A percentile compares a stretch with the other conserved stretches of the same genome.
These are phyloP conservation scores for Massariosphaeria phaeospora DNA, from an alignment of 495 filamentous ascomycete species.

Conservation along the genomic window DNA sequence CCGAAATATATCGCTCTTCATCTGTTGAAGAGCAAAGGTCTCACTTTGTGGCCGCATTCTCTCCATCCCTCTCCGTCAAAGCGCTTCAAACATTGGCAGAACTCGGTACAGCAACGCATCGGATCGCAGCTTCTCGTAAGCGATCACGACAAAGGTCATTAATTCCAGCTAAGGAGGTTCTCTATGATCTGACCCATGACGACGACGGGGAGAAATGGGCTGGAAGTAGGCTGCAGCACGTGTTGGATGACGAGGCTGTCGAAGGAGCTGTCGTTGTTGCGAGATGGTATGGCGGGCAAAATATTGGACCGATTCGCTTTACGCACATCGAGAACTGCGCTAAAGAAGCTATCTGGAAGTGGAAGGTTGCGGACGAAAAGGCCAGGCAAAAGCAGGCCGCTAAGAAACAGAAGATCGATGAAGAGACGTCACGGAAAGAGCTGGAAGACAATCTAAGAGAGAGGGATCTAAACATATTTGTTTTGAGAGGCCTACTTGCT, in stretches of 20 bases:
- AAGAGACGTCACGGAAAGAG: slow-evolving; percentile 29
- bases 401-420: slow-evolving; percentile 37
- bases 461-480: slow-evolving; percentile 41
- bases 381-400: slow-evolving; percentile 11
- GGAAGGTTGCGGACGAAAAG: slow-evolving; percentile 27
- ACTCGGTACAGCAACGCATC: slow-evolving; percentile 40
- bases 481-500: slow-evolving; percentile 39
- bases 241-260: slow-evolving; percentile 38
- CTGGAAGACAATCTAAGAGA: slow-evolving; percentile 37
- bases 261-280: slow-evolving; percentile 45
- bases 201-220: slow-evolving; percentile 47
- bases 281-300: slow-evolving; percentile 46
- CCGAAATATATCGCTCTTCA: slow-evolving; percentile 37
- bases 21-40: slow-evolving; percentile 42
- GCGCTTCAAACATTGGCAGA: slow-evolving; percentile 38
- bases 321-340: slow-evolving; percentile 43
- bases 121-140: slow-evolving; percentile 43
- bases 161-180: slow-evolving; percentile 11
- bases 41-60: slow-evolving; percentile 43
- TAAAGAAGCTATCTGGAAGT: slow-evolving; percentile 38
- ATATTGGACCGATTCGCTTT: slow-evolving; percentile 46
- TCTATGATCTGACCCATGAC: slow-evolving; percentile 41
- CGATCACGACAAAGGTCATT: slow-evolving; percentile 36
- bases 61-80: slow-evolving; percentile 36
- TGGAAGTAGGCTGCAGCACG: slow-evolving; percentile 40